Percentiles rank a stretch among this genome's conserved stretches.
Conservation (phyloP, 352 stramenopile species). For the Phytophthora tubulina region DNA sequence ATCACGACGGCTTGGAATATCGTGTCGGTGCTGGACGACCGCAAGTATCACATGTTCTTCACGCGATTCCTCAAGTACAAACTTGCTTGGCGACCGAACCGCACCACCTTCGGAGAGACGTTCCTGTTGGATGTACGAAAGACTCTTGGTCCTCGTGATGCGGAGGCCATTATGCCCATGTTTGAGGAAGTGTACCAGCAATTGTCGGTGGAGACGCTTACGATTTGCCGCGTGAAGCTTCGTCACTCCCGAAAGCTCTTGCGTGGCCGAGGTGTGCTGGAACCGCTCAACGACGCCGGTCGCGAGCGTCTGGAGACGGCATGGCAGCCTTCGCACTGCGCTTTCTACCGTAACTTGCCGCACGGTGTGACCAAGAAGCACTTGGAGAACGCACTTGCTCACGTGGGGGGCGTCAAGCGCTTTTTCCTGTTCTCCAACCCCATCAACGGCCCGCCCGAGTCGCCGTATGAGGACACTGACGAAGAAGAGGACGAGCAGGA, state of each 20-base stretch:
- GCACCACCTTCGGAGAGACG: slow-evolving; percentile 78
- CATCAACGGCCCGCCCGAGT: slow-evolving; percentile 63
- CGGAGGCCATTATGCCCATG: slow-evolving; percentile 79
- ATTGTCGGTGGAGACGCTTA: slow-evolving; percentile 87
- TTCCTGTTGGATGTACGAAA: slow-evolving; percentile 82
- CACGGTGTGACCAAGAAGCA: slow-evolving; percentile 73
- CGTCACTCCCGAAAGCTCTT: slow-evolving; percentile 77
- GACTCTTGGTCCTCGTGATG: slow-evolving; percentile 64
- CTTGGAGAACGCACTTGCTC: slow-evolving; percentile 66
- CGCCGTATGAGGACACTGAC: slow-evolving; percentile 34
- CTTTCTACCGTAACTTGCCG: slow-evolving; percentile 88
- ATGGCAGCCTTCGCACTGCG: slow-evolving; percentile 66
- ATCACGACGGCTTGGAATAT: slow-evolving; percentile 90
- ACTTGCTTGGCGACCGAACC: slow-evolving; percentile 84
- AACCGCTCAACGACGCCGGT: slow-evolving; percentile 55
- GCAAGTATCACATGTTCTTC: slow-evolving; percentile 91
- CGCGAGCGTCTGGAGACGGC: slow-evolving; percentile 43
- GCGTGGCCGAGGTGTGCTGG: slow-evolving; percentile 56
- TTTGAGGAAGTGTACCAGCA: slow-evolving; percentile 83
- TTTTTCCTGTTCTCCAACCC: slow-evolving; percentile 80
- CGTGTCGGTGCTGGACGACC: slow-evolving; percentile 83
- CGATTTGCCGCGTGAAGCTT: slow-evolving; percentile 84
- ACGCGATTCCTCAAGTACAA: slow-evolving; percentile 90
- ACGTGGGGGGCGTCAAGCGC: slow-evolving; percentile 74
- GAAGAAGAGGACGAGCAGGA: slow-evolving; percentile 45